Conservation (phyloP, 2,329 filamentous ascomycete genomes). For the Fusarium agapanthi region DNA sequence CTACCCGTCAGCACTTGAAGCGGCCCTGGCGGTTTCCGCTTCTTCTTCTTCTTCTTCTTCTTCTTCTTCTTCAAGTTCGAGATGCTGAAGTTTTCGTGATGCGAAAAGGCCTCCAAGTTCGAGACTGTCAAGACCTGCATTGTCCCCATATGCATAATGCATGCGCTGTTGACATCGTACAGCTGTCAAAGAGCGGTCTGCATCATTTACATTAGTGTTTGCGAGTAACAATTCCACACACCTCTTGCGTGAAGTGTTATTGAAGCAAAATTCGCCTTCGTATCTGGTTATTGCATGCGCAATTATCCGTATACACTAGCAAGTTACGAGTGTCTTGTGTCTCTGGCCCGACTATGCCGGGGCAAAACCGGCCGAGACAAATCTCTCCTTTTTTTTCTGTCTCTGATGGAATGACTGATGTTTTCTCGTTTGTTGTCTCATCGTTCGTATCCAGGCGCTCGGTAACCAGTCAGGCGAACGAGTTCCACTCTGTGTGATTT, state of each 20-base stretch:
- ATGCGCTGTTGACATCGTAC: constrained; percentile 35
- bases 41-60: not conserved
- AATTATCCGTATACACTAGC: not conserved
- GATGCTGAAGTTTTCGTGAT: constrained; percentile 6
- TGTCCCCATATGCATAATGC: constrained; percentile 25
- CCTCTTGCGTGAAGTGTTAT: not conserved
- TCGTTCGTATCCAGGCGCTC: constrained; percentile 1
- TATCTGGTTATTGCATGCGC: constrained; percentile 21
- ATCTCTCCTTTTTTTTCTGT: not conserved
- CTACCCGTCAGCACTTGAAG: constrained; percentile 25
- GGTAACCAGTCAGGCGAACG: constrained; percentile 19
- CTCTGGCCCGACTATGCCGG: constrained; percentile 8
- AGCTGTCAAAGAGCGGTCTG: constrained; percentile 44
- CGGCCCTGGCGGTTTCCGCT: constrained; percentile 16
- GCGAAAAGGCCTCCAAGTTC: constrained; percentile 23
- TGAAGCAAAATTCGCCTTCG: not conserved
- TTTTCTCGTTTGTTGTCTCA: constrained; percentile 35
- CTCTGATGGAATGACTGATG: not conserved
- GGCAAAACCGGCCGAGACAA: constrained; percentile 4
- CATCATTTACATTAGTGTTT: constrained; percentile 34
- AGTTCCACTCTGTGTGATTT: constrained; percentile 9
- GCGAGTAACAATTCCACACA: constrained; percentile 14
- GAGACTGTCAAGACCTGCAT: constrained; percentile 23
- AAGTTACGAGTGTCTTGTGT: not conserved
- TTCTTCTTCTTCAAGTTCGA: not conserved